phyloP scores from a whole-genome alignment of 1,139 yeast genomes.

The Zhuliangozyma blackwelliae region DNA sequence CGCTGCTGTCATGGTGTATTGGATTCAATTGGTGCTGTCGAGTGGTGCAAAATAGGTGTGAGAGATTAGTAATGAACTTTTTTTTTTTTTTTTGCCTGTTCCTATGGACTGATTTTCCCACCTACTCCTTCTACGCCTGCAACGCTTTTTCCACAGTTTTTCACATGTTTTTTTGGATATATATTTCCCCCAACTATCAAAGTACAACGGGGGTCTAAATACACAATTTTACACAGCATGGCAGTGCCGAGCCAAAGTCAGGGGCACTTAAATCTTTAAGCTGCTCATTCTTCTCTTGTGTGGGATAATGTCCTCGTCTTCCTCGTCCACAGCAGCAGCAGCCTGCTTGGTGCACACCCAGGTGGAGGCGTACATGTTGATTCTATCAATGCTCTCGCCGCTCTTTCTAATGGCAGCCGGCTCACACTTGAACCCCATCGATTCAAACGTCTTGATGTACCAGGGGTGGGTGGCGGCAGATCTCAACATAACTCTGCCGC shows the following conservation, averaged over 20 bases:
- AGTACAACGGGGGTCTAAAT: neutral
- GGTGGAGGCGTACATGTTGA: slow-evolving; percentile 84
- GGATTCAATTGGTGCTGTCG: neutral
- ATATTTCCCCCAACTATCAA: neutral
- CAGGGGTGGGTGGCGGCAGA: slow-evolving; percentile 74
- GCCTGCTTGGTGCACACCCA: slow-evolving; percentile 68
- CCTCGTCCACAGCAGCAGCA: slow-evolving; percentile 5
- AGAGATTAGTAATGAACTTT: neutral
- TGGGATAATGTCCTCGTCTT: slow-evolving; percentile 18
- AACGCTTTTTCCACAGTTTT: neutral
- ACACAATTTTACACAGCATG: neutral
- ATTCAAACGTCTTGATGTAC: slow-evolving; percentile 68
- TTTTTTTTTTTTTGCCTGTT: no score
- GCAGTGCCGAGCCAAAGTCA: no score
- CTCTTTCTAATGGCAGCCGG: slow-evolving; percentile 65
- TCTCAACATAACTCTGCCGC: slow-evolving; percentile 74
- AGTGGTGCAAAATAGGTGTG: neutral
- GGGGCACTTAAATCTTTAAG: slow-evolving; percentile 35
- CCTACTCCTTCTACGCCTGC: no score
- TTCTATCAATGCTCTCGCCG: slow-evolving; percentile 68
- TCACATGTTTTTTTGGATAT: neutral
- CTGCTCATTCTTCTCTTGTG: slow-evolving; percentile 35
- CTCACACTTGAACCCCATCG: slow-evolving; percentile 59
- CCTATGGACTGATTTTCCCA: no score
- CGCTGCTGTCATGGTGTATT: slow-evolving; percentile 4